A percentile compares a stretch with the other conserved stretches of the same genome.
phyloP scores from a whole-genome alignment of 2,329 filamentous ascomycete species.

The Hypoxylon sp. region DNA sequence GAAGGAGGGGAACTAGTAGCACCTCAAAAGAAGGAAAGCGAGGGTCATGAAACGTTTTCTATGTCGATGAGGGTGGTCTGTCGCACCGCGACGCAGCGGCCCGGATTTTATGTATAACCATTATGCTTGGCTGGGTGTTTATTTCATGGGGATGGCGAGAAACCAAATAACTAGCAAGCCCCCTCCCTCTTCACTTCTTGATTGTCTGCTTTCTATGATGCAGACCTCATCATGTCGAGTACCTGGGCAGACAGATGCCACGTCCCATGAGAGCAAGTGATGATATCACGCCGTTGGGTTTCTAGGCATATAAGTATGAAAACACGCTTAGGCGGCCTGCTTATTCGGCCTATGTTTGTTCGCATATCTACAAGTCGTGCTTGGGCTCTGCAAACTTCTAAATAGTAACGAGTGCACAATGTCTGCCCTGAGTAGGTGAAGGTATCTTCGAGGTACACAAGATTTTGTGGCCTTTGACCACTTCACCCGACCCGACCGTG shows the following conservation, averaged over 20 bases:
- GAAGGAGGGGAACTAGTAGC: conserved; percentile 3
- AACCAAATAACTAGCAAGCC: neutral
- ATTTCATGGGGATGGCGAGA: neutral
- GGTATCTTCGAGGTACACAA: conserved; percentile 11
- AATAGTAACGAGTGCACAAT: conserved; percentile 7
- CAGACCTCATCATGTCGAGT: neutral
- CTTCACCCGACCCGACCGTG: conserved; percentile 18
- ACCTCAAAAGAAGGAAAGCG: conserved; percentile 7
- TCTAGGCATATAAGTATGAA: no score
- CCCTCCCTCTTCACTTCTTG: neutral
- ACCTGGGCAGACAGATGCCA: neutral
- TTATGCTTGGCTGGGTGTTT: conserved; percentile 1
- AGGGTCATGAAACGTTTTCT: conserved; percentile 15
- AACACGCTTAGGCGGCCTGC: neutral
- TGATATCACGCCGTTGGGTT: neutral
- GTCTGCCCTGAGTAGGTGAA: conserved; percentile 13
- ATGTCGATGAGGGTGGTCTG: conserved; percentile 11
- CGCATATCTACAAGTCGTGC: conserved; percentile 1
- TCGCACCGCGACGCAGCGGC: conserved; percentile 33
- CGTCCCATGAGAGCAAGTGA: neutral
- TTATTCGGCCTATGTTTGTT: conserved; percentile 5
- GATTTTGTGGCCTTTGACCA: conserved; percentile 12
- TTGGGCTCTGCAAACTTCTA: conserved; percentile 7
- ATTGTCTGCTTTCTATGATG: neutral
- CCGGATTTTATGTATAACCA: conserved; percentile 33